phyloP scores from a whole-genome alignment of 495 filamentous ascomycete genomes.

The Aspergillus saccharolyticus region DNA sequence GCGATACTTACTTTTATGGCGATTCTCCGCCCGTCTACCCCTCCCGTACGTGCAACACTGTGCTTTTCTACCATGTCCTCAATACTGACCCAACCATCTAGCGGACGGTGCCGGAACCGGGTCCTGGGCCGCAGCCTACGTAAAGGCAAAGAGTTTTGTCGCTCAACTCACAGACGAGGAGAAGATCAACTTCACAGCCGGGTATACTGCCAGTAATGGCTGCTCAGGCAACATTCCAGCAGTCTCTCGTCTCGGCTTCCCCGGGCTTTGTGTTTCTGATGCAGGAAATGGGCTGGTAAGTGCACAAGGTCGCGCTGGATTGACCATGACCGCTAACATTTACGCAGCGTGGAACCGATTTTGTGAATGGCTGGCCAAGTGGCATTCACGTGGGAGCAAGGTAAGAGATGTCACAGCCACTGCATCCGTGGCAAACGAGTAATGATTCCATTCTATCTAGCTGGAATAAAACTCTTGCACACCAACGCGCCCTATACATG shows the following conservation, averaged over 20 bases:
- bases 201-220: slow-evolving; percentile 52
- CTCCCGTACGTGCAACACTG: slow-evolving; percentile 27
- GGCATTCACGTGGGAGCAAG: slow-evolving; percentile 52
- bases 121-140: background rate
- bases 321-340: background rate
- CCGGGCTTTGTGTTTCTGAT: slow-evolving; percentile 59
- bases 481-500: slow-evolving; percentile 46
- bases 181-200: slow-evolving; percentile 50
- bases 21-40: slow-evolving; percentile 50
- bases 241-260: slow-evolving; percentile 51
- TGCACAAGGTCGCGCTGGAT: background rate
- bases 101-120: slow-evolving; percentile 1
- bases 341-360: slow-evolving; percentile 47
- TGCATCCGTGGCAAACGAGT: too few species aligned
- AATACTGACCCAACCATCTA: background rate
- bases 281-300: slow-evolving; percentile 54
- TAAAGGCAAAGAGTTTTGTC: slow-evolving; percentile 49
- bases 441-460: slow-evolving; percentile 29
- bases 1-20: slow-evolving; percentile 47
- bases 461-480: slow-evolving; percentile 53
- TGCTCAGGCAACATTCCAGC: slow-evolving; percentile 51
- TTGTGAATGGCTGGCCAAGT: slow-evolving; percentile 51
- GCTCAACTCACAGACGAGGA: slow-evolving; percentile 54
- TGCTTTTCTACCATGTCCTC: background rate
- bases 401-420: too few species aligned